Conservation (phyloP, 1,284 basidiomycete species). For the Ganoderma lucidum region DNA sequence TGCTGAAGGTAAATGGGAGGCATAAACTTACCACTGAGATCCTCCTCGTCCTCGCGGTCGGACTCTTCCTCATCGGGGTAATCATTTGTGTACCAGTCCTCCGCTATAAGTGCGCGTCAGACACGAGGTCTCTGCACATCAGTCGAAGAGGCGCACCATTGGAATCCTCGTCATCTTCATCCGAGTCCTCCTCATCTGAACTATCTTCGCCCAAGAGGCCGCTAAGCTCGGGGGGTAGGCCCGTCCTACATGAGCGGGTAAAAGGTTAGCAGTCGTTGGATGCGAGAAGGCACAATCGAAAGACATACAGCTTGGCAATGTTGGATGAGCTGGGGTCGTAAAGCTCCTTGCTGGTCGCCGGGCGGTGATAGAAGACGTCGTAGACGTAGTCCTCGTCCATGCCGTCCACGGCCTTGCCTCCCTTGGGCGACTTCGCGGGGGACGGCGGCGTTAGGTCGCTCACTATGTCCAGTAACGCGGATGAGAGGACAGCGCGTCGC, state of each 20-base stretch:
- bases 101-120: constrained; percentile 52
- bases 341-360: constrained; percentile 64
- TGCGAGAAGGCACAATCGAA: no score
- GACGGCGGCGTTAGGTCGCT: constrained; percentile 29
- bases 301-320: constrained; percentile 65
- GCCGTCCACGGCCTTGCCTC: constrained; percentile 19
- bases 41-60: constrained; percentile 44
- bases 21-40: constrained; percentile 48
- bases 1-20: neutral
- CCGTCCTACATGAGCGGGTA: constrained; percentile 53
- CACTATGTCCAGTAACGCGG: constrained; percentile 34
- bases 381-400: constrained; percentile 71
- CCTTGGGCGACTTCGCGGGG: constrained; percentile 22
- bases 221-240: constrained; percentile 60
- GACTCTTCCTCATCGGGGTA: constrained; percentile 78
- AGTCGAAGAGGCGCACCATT: constrained; percentile 59
- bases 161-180: constrained; percentile 83
- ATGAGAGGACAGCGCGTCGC: neutral
- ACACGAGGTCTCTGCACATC: constrained; percentile 9
- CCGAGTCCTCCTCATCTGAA: constrained; percentile 76
- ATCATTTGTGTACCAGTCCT: constrained; percentile 84
- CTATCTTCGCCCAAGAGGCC: constrained; percentile 63
- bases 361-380: constrained; percentile 80
- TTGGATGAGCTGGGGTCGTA: constrained; percentile 54
- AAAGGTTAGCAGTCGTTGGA: constrained; percentile 12